Evolutionary conservation across 306 rosid species (phyloP), one percentile per base, ranked within the genome.

Genomic region (Prunus fruticosa): DNA sequence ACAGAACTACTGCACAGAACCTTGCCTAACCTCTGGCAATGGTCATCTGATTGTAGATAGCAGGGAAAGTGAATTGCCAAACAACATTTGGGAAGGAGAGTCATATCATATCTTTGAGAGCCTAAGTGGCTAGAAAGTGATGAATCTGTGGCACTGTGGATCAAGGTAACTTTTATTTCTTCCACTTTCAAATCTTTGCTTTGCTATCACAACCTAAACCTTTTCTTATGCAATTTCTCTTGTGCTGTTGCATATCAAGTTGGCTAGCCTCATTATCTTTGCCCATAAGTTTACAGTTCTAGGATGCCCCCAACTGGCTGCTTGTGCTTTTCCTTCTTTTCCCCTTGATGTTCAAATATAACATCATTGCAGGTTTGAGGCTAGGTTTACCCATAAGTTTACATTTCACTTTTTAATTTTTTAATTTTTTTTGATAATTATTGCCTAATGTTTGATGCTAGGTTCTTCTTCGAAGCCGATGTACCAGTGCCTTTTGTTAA

Each of bases 71-170:
- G 96, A 88, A 71, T 81, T 90, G 63, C 88, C 90, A 82, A 80
- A 84, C 85, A 89, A 74, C 58, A 81, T 50, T 47, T 84, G 80
- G 86, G 90, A 89, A 54, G 93, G 89, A 68, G 97, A 94, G 75
- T 32, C 38, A 5, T 30, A 30, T 74, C 86, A 76, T 81, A 89
- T 74, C 84, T 81, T 76, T 78, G 88, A 10, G 96, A 89, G 82
- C 91, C 98, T 34, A 77, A 83, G 32, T 95, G 97, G 99, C 85
- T 95, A 54, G 91, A 92, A 78, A 90, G 92, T 60, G 97, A 92
- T 78, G 93, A 66, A 82, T 86, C 99, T 65, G 82, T 92, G 74
- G 98, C 99, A 67, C 71, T 92, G 85, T 95, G 99, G 99, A 96
- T 92, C 73, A 95, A 92, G 99, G 99, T 95, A 88, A 51, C 76